Base-by-base conservation (phyloP, 352 stramenopile genomes). In the Globisporangium uncinulatum region DNA sequence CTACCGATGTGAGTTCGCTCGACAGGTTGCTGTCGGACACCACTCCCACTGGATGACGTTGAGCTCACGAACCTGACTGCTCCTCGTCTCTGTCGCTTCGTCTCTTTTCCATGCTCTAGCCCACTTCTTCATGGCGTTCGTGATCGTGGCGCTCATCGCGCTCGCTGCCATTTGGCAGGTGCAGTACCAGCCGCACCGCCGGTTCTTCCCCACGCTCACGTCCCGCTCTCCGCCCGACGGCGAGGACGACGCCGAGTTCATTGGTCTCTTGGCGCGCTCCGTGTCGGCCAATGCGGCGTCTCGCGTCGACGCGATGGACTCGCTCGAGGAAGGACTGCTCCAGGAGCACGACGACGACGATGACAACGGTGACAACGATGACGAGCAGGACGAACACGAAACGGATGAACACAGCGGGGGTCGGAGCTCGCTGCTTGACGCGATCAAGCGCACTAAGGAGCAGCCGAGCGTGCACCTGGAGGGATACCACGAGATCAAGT, bases 401-500 rank as follows among this genome's bases (percentile, higher is more conserved):
- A 6, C 21, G 4, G 20, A 1, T 8, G 21, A 36, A 3, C 6
- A 20, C 43, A 43, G 31, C 21, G 19, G 21, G 3, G 24, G 36
- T 1, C 57, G 19, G 34, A 63, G 39, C 51, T 63, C 62, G 34
- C 53, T 76, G 21, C 51, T 76, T 1, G 66, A 72, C 19, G 57
- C 59, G 10, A 76, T 76, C 54, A 67, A 62, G 32, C 61, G 58
- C 21, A 66, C 53, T 0, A 74, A 76, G 41, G 63, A 69, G 54
- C 39, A 69, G 39, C 39, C 64, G 14, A 39, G 19, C 3, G 47
- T 43, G 19, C 51, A 65, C 7, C 44, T 74, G 4, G 59, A 74
- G 13, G 66, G 57, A 1, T 76, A 76, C 57, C 63, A 70, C 21
- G 63, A 72, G 47, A 77, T 77, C 58, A 63, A 65, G 44, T 70